Conservation (phyloP, 2,329 filamentous ascomycete species). For the Escovopsis sp. region DNA sequence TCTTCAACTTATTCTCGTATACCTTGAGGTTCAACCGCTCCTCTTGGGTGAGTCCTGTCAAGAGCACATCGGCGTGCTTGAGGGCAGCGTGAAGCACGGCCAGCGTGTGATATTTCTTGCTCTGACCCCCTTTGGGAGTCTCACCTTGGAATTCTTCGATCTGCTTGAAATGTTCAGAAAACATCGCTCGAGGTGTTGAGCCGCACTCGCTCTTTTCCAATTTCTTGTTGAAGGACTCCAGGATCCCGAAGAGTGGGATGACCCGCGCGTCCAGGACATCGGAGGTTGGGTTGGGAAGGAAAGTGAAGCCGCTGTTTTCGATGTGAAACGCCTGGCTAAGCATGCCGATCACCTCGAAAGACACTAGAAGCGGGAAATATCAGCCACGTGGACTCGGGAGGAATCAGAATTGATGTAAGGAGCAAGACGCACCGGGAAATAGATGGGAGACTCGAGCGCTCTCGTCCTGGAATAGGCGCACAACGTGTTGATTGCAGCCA, state of each 20-base stretch:
- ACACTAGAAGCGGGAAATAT: slow-evolving; percentile 21
- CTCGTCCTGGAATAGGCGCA: slow-evolving; percentile 27
- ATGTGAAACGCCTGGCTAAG: slow-evolving; percentile 35
- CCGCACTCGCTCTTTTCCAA: no score
- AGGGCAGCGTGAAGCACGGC: slow-evolving; percentile 26
- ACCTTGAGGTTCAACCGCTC: not conserved
- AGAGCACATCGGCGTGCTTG: slow-evolving; percentile 27
- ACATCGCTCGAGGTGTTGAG: no score
- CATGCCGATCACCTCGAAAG: slow-evolving; percentile 47
- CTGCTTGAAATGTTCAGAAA: slow-evolving; percentile 12
- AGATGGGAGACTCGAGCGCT: slow-evolving; percentile 29
- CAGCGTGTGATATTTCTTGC: slow-evolving; percentile 20
- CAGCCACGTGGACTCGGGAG: no score
- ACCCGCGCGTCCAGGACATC: slow-evolving; percentile 38
- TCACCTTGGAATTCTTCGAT: slow-evolving; percentile 11
- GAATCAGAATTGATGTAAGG: slow-evolving; percentile 6
- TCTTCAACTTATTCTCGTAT: no score
- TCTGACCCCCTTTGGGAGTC: slow-evolving; percentile 10
- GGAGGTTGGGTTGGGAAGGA: slow-evolving; percentile 41
- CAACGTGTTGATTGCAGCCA: slow-evolving; percentile 38
- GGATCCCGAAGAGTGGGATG: slow-evolving; percentile 27
- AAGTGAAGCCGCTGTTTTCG: slow-evolving; percentile 33
- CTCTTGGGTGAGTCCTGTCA: slow-evolving; percentile 19
- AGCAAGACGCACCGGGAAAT: slow-evolving; percentile 28
- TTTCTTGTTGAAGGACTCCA: slow-evolving; percentile 23